Conservation (phyloP, 1,139 yeast species). For the Wickerhamiella pararugosa region DNA sequence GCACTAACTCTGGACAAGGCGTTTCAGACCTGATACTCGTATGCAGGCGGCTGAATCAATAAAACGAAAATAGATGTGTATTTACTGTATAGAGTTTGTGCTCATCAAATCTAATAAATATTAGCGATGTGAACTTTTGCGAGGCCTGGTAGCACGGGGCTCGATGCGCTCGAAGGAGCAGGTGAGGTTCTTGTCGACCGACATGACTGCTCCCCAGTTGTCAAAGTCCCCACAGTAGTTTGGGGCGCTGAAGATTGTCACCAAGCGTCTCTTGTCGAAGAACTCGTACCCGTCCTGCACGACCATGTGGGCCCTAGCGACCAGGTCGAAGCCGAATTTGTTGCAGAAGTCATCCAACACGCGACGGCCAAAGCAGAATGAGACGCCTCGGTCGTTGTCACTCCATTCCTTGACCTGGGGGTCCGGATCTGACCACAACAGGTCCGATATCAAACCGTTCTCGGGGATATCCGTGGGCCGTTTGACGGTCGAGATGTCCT, state of each 20-base stretch:
- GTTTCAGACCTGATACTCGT: too few species aligned
- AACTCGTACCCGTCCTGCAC: slow-evolving; percentile 98
- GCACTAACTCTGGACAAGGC: too few species aligned
- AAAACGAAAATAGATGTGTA: too few species aligned
- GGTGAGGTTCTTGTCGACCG: slow-evolving; percentile 75
- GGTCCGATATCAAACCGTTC: slow-evolving; percentile 77
- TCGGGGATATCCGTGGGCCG: slow-evolving; percentile 97
- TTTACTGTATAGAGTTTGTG: too few species aligned
- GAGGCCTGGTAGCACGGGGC: slow-evolving; percentile 29
- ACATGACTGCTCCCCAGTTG: slow-evolving; percentile 98
- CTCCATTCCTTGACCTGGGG: slow-evolving; percentile 94
- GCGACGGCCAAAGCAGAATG: slow-evolving; percentile 81
- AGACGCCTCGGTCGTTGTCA: slow-evolving; percentile 93
- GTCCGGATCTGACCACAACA: slow-evolving; percentile 95
- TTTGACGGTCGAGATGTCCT: slow-evolving; percentile 76
- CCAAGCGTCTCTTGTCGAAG: slow-evolving; percentile 81
- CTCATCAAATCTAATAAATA: too few species aligned
- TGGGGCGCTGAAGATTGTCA: slow-evolving; percentile 92
- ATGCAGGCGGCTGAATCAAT: too few species aligned
- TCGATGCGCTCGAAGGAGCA: slow-evolving; percentile 87
- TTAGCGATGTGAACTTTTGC: too few species aligned
- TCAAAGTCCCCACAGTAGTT: slow-evolving; percentile 97
- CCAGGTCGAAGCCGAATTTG: slow-evolving; percentile 81
- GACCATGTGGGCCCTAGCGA: slow-evolving; percentile 97
- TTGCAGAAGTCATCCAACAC: slow-evolving; percentile 81